Evolutionary conservation across 345 rosid species (phyloP).

Genomic region (Citrus unshiu): DNA sequence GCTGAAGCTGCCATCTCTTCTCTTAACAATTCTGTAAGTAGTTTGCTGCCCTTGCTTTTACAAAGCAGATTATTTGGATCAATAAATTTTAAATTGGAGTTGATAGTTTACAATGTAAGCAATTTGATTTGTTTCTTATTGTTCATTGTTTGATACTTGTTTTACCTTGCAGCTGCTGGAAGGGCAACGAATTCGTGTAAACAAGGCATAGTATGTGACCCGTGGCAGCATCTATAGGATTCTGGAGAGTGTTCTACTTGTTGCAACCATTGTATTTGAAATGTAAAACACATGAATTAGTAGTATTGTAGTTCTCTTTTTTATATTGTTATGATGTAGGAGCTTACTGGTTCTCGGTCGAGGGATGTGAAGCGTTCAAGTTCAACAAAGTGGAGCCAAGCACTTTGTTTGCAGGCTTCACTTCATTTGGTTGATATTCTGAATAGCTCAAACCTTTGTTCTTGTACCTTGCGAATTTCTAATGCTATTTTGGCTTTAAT

Average conservation of each 20-base stretch:
- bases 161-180: conserved; percentile 57
- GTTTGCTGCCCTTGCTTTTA: not conserved
- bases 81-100: not conserved
- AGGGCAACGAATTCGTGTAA: conserved; percentile 82
- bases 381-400: not conserved
- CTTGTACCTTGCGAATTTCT: not conserved
- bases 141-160: not conserved
- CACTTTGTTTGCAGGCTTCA: not conserved
- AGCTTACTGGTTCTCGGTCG: not conserved
- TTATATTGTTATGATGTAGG: not conserved
- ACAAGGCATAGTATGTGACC: conserved; percentile 48
- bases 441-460: not conserved
- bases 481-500: not conserved
- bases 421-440: not conserved
- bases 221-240: not conserved
- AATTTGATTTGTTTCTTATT: not conserved
- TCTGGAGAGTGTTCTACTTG: conserved; percentile 3
- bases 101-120: not conserved
- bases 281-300: not conserved
- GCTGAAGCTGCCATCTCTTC: conserved; percentile 70
- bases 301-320: not conserved
- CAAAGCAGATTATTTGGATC: not conserved
- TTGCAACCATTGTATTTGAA: conserved; percentile 3
- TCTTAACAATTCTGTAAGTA: conserved; percentile 73
- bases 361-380: not conserved